Evolutionary conservation across 305 asterid genomes (phyloP).

Genomic region (Euphrasia arctica): DNA sequence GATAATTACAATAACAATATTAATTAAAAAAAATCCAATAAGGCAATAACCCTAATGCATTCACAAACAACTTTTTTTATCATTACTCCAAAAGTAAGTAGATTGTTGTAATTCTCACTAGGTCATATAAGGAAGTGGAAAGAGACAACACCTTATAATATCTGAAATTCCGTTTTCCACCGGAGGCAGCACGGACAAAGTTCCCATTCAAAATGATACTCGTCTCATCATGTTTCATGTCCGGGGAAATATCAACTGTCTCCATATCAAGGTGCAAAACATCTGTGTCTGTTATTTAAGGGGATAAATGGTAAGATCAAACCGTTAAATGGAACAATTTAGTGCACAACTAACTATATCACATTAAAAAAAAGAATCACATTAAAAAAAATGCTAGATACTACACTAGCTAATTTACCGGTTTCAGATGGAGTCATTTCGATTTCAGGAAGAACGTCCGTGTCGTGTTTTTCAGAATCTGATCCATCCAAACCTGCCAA

Average conservation of each 20-base stretch:
- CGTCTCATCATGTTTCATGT: constrained; percentile 30
- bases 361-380: no score
- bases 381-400: neutral
- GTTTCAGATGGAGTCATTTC: neutral
- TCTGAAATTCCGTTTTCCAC: constrained; percentile 44
- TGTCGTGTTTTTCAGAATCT: neutral
- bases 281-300: neutral
- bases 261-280: constrained; percentile 40
- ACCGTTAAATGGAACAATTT: no score
- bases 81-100: no score
- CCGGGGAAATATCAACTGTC: constrained; percentile 52
- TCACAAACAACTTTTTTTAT: no score
- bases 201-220: constrained; percentile 27
- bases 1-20: no score
- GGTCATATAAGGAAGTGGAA: constrained; percentile 17
- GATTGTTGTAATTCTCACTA: neutral
- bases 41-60: no score
- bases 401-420: neutral
- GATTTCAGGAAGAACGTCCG: neutral
- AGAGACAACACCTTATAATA: constrained; percentile 55
- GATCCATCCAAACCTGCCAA: neutral
- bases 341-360: neutral
- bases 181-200: constrained; percentile 31
- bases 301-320: neutral
- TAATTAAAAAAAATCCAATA: no score